phyloP scores from a whole-genome alignment of 106 monocot species.

The Narthecium ossifragum region DNA sequence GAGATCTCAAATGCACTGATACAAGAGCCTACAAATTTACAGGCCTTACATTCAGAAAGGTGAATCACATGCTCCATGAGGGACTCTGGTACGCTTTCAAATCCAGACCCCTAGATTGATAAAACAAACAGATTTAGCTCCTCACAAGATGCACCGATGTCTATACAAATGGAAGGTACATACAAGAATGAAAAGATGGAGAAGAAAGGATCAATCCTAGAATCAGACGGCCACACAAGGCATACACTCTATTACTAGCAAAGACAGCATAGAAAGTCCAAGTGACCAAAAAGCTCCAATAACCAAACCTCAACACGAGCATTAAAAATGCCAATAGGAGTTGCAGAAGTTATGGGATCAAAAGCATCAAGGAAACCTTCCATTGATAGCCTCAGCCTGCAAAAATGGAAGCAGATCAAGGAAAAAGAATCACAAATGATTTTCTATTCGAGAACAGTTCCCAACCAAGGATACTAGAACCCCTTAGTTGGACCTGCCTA shows the following conservation, averaged over 20 bases:
- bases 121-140: neutral
- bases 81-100: conserved; percentile 82
- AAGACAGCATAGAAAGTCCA: neutral
- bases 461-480: no score
- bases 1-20: conserved; percentile 12
- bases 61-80: conserved; percentile 75
- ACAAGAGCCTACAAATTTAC: no score
- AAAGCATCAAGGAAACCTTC: conserved; percentile 72
- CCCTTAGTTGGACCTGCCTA: no score
- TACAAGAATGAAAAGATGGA: neutral
- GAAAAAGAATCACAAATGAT: no score
- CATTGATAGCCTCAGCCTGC: conserved; percentile 87
- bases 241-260: no score
- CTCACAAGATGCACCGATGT: neutral
- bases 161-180: neutral
- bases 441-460: no score
- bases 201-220: neutral
- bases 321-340: conserved; percentile 71
- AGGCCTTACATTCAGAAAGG: conserved; percentile 87
- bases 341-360: conserved; percentile 57
- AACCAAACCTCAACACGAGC: conserved; percentile 60
- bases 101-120: conserved; percentile 55
- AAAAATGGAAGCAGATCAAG: no score
- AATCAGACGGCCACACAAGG: no score
- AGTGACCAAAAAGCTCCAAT: no score